Percentiles rank a stretch among this genome's conserved stretches.
These are phyloP conservation scores for Zoysia japonica DNA, from an alignment of 176 grass and related monocot species.

Conservation along the genomic window DNA sequence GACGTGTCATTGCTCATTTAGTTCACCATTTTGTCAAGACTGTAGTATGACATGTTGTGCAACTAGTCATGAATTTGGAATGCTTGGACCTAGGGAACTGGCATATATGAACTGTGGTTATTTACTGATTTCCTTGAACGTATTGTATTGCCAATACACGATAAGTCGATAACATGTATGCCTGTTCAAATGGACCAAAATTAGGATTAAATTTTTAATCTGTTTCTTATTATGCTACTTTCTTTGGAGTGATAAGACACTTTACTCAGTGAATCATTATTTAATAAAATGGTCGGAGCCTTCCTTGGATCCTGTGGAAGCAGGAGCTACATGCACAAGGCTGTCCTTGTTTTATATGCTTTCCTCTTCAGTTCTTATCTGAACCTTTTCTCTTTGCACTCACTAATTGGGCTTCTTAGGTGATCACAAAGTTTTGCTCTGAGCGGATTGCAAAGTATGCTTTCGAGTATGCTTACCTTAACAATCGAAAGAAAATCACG, in stretches of 20 bases:
- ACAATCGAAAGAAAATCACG: constrained; percentile 91
- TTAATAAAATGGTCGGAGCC: neutral
- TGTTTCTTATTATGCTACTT: neutral
- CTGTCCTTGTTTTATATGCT: neutral
- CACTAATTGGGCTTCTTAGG: constrained; percentile 64
- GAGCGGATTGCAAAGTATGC: constrained; percentile 93
- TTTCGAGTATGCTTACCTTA: constrained; percentile 93
- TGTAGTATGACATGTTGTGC: neutral
- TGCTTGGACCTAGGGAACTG: neutral
- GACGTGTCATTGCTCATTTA: neutral
- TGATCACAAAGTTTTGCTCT: constrained; percentile 96
- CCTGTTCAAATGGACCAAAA: neutral
- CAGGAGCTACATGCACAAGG: no score
- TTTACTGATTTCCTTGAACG: neutral
- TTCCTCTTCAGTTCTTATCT: constrained; percentile 28
- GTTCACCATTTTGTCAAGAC: neutral
- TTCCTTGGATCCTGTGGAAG: no score
- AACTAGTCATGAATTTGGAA: neutral
- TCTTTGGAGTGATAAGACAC: neutral
- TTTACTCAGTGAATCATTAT: neutral
- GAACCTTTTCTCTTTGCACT: constrained; percentile 32
- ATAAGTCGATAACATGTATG: no score
- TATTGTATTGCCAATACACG: neutral
- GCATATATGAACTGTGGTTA: neutral
- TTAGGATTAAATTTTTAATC: neutral